Evolutionary conservation across 2,329 filamentous ascomycete species (phyloP), one percentile per base, ranked within the genome.

Genomic region (Phoma herbarum): DNA sequence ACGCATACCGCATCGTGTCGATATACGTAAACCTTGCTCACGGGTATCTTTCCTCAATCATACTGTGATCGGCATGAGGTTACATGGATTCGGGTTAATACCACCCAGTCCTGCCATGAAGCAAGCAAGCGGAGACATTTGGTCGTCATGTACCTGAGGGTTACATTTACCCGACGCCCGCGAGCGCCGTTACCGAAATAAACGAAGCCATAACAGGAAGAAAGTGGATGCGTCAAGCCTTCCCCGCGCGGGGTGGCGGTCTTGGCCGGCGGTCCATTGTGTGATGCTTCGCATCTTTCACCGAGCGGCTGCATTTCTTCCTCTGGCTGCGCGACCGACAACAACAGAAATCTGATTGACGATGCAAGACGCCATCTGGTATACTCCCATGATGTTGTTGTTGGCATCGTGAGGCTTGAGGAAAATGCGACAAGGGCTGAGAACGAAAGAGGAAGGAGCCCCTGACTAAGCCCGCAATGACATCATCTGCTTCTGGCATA

Each of bases 211-310:
- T 20, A 22, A 29, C 22, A 48, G 62, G 53, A 56, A 68, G 49
- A 20, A 33, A 52, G 51, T 59, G 53, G 60, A 57, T 58, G 41
- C 43, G 51, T 59, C 52, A 63, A 60, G 54, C 49, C 33, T 63
- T 45, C 62, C 59, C 59, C 61, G 52, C 60, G 64, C 66, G 66
- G 64, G 66, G 66, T 64, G 66, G 66, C 64, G 55, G 48, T 25
- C 64, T 67, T 64, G 64, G 63, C 22, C 14, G 41, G 41, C 23
- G 41, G 22, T 43, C 10, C 63, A 55, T 46, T 44, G 39, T 25
- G 28, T 52, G 52, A 57, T 31, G 23, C n/a, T 47, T 37, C 37
- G 47, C 43, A 35, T 33, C 18, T 18, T 18, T 45, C 14, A 18
- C 44, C 33, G 37, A 52, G 49, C 55, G 55, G 55, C 25, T 52